Percentiles rank a stretch among this genome's conserved stretches.
These are phyloP conservation scores for Xylaria arbuscula DNA, from an alignment of 2,329 filamentous ascomycete species.

Conservation along the genomic window DNA sequence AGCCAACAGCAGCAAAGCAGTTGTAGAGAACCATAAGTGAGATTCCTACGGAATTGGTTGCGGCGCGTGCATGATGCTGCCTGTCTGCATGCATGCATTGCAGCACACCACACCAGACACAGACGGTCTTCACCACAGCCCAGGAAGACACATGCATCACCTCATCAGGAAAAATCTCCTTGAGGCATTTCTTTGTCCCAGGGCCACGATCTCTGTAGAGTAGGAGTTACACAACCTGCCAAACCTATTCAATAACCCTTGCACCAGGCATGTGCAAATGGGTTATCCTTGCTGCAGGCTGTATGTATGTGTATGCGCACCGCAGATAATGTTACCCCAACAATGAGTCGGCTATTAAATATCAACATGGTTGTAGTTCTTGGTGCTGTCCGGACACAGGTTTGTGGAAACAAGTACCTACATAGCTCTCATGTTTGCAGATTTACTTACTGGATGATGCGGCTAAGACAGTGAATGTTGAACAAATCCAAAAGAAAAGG, in stretches of 20 bases:
- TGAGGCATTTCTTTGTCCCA: constrained; percentile 36
- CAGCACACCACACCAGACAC: neutral
- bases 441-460: neutral
- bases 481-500: neutral
- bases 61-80: neutral
- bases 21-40: constrained; percentile 3
- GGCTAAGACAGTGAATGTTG: neutral
- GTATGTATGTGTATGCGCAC: neutral
- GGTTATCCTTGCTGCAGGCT: neutral
- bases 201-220: constrained; percentile 1
- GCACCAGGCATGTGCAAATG: constrained; percentile 16
- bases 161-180: constrained; percentile 21
- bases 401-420: constrained; percentile 24
- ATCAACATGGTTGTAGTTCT: constrained; percentile 5
- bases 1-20: neutral
- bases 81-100: constrained; percentile 1
- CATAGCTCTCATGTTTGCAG: neutral
- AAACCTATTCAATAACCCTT: constrained; percentile 11
- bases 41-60: neutral
- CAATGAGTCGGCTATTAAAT: neutral
- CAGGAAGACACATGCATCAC: constrained; percentile 26
- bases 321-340: constrained; percentile 14
- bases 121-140: neutral
- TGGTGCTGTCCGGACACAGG: constrained; percentile 7
- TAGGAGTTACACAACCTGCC: neutral